Percentiles rank a stretch among this genome's conserved stretches.
These are phyloP conservation scores for Phytophthora pinifolia DNA, from an alignment of 352 stramenopile genomes.

Conservation along the genomic window DNA sequence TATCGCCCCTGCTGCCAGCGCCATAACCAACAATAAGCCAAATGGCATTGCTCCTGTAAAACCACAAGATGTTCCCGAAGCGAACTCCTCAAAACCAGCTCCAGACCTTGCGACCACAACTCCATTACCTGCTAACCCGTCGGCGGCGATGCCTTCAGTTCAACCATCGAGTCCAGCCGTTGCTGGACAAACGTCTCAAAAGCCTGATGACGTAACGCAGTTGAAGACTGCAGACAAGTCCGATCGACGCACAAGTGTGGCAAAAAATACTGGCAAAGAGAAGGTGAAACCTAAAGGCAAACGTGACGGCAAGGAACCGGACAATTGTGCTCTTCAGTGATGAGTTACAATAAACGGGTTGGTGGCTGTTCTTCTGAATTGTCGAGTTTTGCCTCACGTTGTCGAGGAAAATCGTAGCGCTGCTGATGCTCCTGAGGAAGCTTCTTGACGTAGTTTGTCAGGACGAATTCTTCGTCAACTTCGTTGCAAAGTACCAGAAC, in stretches of 20 bases:
- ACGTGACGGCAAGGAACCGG: slow-evolving; percentile 12
- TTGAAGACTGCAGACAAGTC: background rate
- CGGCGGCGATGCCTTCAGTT: background rate
- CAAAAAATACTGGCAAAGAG: slow-evolving; percentile 5
- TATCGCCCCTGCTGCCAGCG: background rate
- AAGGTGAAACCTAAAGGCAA: slow-evolving; percentile 7
- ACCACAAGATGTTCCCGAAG: background rate
- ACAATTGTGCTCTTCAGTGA: slow-evolving; percentile 33
- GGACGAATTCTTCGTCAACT: slow-evolving; percentile 32
- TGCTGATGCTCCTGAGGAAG: slow-evolving; percentile 13
- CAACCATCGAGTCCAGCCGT: background rate
- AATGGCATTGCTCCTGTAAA: background rate
- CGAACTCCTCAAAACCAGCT: background rate
- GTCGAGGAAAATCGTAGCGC: slow-evolving; percentile 6
- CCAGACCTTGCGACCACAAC: background rate
- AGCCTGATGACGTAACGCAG: background rate
- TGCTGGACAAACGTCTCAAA: background rate
- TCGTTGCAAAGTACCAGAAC: slow-evolving; percentile 36
- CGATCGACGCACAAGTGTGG: background rate
- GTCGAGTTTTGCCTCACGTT: background rate
- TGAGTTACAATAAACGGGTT: background rate
- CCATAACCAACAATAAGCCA: background rate
- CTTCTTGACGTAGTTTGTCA: slow-evolving; percentile 21
- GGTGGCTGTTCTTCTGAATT: background rate
- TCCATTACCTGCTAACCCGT: background rate